Base-by-base conservation (phyloP, 306 rosid species). In the Rosa multiflora region DNA sequence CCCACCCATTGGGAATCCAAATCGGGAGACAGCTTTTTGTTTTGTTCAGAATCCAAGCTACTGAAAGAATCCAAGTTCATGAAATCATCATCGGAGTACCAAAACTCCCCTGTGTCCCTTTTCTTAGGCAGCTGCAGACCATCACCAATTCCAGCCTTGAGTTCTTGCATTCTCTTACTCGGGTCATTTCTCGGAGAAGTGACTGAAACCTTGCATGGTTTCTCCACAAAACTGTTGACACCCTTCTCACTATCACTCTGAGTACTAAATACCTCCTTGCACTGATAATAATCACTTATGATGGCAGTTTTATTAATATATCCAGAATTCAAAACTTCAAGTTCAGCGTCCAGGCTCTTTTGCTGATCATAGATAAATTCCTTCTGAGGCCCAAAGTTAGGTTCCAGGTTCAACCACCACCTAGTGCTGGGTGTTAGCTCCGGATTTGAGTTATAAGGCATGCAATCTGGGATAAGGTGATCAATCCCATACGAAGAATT, bases 381-480 rank as follows among this genome's bases (percentile, higher is more conserved):
- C 58, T 82, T 80, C 48, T 76, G 85, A 9, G 69, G 85, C 44
- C 85, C 89, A 74, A 82, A 11, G 67, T 85, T 81, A 49, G 89
- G 86, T 80, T 89, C 88, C 87, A 79, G 84, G 88, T 90, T 88
- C 77, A 90, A 86, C 93, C 93, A 88, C 96, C 95, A 91, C 74
- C 85, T 84, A 82, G 80, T 85, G 69, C 74, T 85, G 55, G 84
- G 73, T 74, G 80, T 73, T 51, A 72, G 64, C 46, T 82, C 82
- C 35, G 82, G 78, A 76, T 49, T 82, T 42, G 81, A 80, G 72
- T 53, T 76, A 66, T 59, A 62, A 11, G 74, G 70, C 23, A 39
- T 48, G 48, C 78, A 14, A 48, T 66, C 87, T 5, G 91, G 75
- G 78, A 61, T 78, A 72, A 67, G 32, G 10, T 74, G 78, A 69